Conservation (phyloP, 2,329 filamentous ascomycete species). For the Pseudogymnoascus sp. region DNA sequence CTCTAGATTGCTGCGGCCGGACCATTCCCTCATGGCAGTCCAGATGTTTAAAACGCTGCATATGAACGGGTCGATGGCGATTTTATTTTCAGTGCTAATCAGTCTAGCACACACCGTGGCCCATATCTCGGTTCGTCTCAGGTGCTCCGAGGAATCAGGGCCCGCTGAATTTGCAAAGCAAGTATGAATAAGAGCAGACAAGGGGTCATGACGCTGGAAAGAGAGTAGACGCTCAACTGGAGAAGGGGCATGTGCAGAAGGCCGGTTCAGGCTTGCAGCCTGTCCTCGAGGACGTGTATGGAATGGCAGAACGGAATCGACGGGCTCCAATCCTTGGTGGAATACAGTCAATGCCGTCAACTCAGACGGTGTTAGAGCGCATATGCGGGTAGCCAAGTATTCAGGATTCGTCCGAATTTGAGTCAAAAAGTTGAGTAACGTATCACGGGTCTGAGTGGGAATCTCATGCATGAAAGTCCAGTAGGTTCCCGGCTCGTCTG, state of each 20-base stretch:
- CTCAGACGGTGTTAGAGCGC: slow-evolving; percentile 67
- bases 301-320: slow-evolving; percentile 75
- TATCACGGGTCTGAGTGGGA: slow-evolving; percentile 65
- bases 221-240: slow-evolving; percentile 79
- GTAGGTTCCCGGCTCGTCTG: slow-evolving; percentile 38
- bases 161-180: slow-evolving; percentile 83
- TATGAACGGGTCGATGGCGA: slow-evolving; percentile 72
- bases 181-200: slow-evolving; percentile 79
- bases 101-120: slow-evolving; percentile 78
- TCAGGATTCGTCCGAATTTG: slow-evolving; percentile 80
- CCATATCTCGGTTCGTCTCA: slow-evolving; percentile 77
- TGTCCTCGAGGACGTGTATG: slow-evolving; percentile 43
- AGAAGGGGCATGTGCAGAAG: slow-evolving; percentile 43
- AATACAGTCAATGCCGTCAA: slow-evolving; percentile 71
- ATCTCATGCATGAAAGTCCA: slow-evolving; percentile 65
- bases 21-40: slow-evolving; percentile 82
- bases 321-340: slow-evolving; percentile 70
- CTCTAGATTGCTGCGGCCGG: slow-evolving; percentile 81
- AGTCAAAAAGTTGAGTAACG: slow-evolving; percentile 71
- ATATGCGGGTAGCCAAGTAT: slow-evolving; percentile 78
- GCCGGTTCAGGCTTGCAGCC: slow-evolving; percentile 42
- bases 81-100: slow-evolving; percentile 64
- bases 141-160: slow-evolving; percentile 74
- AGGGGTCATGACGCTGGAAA: slow-evolving; percentile 80
- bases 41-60: slow-evolving; percentile 82